Evolutionary conservation across 1,284 basidiomycete species (phyloP).

Genomic region (Ceratobasidium sp.): DNA sequence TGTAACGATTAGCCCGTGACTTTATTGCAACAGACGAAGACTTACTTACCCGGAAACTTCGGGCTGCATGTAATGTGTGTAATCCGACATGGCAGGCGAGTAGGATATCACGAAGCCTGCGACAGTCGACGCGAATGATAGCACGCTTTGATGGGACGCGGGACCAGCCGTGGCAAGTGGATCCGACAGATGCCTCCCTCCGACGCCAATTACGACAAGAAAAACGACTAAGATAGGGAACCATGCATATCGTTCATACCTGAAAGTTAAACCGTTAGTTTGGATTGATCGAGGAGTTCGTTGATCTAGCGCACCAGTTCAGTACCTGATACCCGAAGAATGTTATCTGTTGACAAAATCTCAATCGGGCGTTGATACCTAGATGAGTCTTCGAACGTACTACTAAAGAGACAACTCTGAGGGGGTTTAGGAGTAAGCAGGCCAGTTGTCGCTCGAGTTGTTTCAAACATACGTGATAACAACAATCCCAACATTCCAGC

Average conservation of each 20-base stretch:
- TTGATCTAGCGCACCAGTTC: conserved; percentile 64
- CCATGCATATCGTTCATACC: conserved; percentile 83
- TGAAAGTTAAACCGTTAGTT: conserved; percentile 50
- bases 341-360: conserved; percentile 47
- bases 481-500: conserved; percentile 82
- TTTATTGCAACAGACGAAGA: not conserved
- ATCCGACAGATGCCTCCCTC: conserved; percentile 70
- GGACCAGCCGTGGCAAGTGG: conserved; percentile 52
- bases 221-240: conserved; percentile 83
- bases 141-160: conserved; percentile 68
- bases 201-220: conserved; percentile 79
- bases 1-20: not conserved
- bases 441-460: too few relatives aligned
- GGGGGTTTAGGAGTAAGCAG: too few relatives aligned
- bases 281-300: not conserved
- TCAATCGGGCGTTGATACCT: conserved; percentile 51
- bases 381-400: conserved; percentile 51
- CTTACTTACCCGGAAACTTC: conserved; percentile 67
- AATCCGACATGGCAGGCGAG: conserved; percentile 77
- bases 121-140: conserved; percentile 76
- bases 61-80: conserved; percentile 73
- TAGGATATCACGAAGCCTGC: conserved; percentile 82
- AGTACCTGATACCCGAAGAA: conserved; percentile 76
- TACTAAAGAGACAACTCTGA: too few relatives aligned
- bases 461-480: conserved; percentile 65